A percentile compares a stretch with the other conserved stretches of the same genome.
Conservation (phyloP, 2,329 filamentous ascomycete species). For the Fusarium multiceps region DNA sequence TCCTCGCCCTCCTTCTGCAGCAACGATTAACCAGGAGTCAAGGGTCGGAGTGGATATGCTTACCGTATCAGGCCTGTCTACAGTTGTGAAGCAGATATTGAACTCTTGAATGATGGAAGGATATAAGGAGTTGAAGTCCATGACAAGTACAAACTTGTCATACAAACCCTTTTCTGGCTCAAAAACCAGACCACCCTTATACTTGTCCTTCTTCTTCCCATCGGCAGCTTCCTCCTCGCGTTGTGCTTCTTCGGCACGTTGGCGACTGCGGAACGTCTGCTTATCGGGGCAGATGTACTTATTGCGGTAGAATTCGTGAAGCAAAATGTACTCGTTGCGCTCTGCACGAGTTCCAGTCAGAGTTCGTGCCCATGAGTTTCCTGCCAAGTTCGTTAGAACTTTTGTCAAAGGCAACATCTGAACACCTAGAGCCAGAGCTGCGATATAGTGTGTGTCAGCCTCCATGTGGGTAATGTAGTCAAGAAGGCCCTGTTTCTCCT, state of each 20-base stretch:
- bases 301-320: constrained; percentile 95
- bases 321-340: constrained; percentile 98
- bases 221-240: constrained; percentile 75
- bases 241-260: constrained; percentile 77
- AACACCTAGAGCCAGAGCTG: constrained; percentile 86
- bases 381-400: constrained; percentile 93
- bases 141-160: constrained; percentile 97
- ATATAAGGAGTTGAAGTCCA: constrained; percentile 99
- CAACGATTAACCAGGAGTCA: constrained; percentile 44
- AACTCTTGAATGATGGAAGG: constrained; percentile 99
- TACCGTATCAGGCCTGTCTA: constrained; percentile 80
- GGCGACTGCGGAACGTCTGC: constrained; percentile 79
- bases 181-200: constrained; percentile 97
- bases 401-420: constrained; percentile 96
- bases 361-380: constrained; percentile 98
- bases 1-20: constrained; percentile 78
- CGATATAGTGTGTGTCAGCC: constrained; percentile 94
- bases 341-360: constrained; percentile 95
- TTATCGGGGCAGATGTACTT: constrained; percentile 99
- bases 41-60: constrained; percentile 48
- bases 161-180: constrained; percentile 98
- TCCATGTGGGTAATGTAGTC: constrained; percentile 96
- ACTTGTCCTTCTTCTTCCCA: constrained; percentile 98
- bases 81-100: constrained; percentile 99
- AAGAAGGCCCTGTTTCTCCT: constrained; percentile 82